Evolutionary conservation across 495 filamentous ascomycete genomes (phyloP).

Genomic region (Neurospora sp.): DNA sequence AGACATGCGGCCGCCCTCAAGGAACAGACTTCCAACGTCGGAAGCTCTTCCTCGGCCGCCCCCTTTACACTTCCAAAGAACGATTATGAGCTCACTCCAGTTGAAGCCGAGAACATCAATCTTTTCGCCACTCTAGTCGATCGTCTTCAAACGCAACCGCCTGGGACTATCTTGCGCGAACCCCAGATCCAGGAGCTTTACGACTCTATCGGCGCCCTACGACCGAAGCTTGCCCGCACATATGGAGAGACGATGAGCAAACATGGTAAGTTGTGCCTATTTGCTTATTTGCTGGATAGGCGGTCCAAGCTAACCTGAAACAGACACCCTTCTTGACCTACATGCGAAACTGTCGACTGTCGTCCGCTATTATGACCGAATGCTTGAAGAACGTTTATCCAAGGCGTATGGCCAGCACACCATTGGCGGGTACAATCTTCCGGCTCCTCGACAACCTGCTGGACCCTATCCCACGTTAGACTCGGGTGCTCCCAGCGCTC

Average conservation of each 20-base stretch:
- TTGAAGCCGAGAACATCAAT: constrained; percentile 95
- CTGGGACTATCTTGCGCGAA: constrained; percentile 87
- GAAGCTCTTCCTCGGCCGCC: constrained; percentile 24
- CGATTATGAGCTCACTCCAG: constrained; percentile 87
- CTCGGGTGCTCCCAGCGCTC: constrained; percentile 33
- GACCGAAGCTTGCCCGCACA: constrained; percentile 88
- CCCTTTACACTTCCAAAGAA: constrained; percentile 59
- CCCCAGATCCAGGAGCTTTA: constrained; percentile 98
- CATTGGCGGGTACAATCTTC: constrained; percentile 43
- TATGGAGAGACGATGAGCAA: constrained; percentile 99
- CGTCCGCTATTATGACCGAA: constrained; percentile 96
- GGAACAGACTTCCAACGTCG: constrained; percentile 47
- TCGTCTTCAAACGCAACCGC: constrained; percentile 86
- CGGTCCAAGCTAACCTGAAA: constrained; percentile 20
- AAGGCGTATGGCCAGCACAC: constrained; percentile 82
- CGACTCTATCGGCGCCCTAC: constrained; percentile 83
- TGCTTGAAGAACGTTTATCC: constrained; percentile 91
- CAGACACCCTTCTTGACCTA: constrained; percentile 79
- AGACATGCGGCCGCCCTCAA: constrained; percentile 73
- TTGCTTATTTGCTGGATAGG: constrained; percentile 25
- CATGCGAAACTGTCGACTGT: constrained; percentile 94
- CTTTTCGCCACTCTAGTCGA: constrained; percentile 93
- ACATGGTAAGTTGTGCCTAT: constrained; percentile 55
- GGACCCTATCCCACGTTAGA: constrained; percentile 60
- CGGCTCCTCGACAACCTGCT: constrained; percentile 42